Evolutionary conservation across 2,329 filamentous ascomycete genomes (phyloP), one percentile per base, ranked within the genome.

Genomic region (Acrocalymma vagum): DNA sequence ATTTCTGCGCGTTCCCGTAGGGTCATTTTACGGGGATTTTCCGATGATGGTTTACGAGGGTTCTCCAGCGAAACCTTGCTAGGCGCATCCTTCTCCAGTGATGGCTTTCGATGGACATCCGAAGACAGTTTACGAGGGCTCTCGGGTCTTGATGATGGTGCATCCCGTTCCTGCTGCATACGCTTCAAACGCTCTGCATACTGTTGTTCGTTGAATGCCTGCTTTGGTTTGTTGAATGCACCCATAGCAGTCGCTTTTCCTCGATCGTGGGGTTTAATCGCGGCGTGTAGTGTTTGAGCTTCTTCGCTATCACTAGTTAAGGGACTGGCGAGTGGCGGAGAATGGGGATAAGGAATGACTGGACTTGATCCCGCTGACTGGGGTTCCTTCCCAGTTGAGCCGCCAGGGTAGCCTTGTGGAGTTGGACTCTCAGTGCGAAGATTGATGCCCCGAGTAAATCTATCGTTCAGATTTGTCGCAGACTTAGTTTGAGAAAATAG

Each of bases 181-280:
- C 91, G 88, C 31, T 88, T 74, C 60, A 95, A 88, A 29, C 90
- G 83, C 62, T 95, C 87, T 5, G 88, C 82, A 59, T 90, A 96
- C 60, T 90, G 88, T 14, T 86, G 83, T 60, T 96, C 92, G 58
- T 95, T 90, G 55, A 94, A 96, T 6, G 84, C 81, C 34, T 86
- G 82, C 2, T 76, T 72, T 1, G 91, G 88, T 62, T 90, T 90
- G 51, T 87, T 87, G 67, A 87, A 87, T 0, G 83, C 74, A 20
- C 84, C 83, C 69, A 85, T 76, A 1, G 89, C 87, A 0, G 90
- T 95, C 5, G 89, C 88, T 63, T 94, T 95, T 35, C 88, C 90
- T 30, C 83, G 77, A 55, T 96, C 92, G 48, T 85, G 84, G 0
- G 88, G 86, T 45, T 89, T 83, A 9, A 94, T 79, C 7, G 85